A percentile compares a stretch with the other conserved stretches of the same genome.
Evolutionary conservation across 2,329 filamentous ascomycete genomes (phyloP).

Genomic region (Penicillium sp.): DNA sequence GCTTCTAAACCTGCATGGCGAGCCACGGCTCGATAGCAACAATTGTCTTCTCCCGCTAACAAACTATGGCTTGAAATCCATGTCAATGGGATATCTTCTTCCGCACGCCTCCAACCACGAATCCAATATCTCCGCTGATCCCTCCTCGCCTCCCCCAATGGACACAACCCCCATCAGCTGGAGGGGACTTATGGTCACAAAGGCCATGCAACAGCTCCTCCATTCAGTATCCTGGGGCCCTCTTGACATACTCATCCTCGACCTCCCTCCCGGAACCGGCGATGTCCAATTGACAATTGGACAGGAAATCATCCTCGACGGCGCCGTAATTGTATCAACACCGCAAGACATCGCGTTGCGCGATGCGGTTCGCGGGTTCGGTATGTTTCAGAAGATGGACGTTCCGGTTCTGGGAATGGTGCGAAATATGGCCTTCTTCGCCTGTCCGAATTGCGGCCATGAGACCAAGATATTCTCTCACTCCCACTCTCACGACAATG

Average conservation of each 20-base stretch:
- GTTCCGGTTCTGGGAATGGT: slow-evolving; percentile 79
- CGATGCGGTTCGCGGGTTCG: slow-evolving; percentile 86
- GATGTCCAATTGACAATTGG: slow-evolving; percentile 97
- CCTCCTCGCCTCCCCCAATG: slow-evolving; percentile 32
- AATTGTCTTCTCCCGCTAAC: slow-evolving; percentile 73
- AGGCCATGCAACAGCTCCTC: slow-evolving; percentile 89
- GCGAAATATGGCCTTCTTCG: slow-evolving; percentile 86
- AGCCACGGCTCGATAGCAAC: slow-evolving; percentile 73
- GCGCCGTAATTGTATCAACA: slow-evolving; percentile 80
- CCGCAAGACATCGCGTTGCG: slow-evolving; percentile 90
- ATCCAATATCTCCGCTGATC: slow-evolving; percentile 30
- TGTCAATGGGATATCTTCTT: slow-evolving; percentile 97
- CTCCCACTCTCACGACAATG: slow-evolving; percentile 13
- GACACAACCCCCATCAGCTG: slow-evolving; percentile 75
- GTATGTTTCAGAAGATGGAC: slow-evolving; percentile 84
- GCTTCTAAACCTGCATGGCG: slow-evolving; percentile 73
- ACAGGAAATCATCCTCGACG: slow-evolving; percentile 86
- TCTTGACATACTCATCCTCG: slow-evolving; percentile 82
- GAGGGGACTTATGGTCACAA: slow-evolving; percentile 97
- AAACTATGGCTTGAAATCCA: slow-evolving; percentile 94
- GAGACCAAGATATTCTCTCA: slow-evolving; percentile 70
- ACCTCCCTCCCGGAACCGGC: slow-evolving; percentile 89
- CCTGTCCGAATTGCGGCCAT: slow-evolving; percentile 72
- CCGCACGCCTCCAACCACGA: slow-evolving; percentile 48
- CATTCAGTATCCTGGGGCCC: slow-evolving; percentile 94